Evolutionary conservation across 2,329 filamentous ascomycete species (phyloP).

Genomic region (Microsporum audouinii): DNA sequence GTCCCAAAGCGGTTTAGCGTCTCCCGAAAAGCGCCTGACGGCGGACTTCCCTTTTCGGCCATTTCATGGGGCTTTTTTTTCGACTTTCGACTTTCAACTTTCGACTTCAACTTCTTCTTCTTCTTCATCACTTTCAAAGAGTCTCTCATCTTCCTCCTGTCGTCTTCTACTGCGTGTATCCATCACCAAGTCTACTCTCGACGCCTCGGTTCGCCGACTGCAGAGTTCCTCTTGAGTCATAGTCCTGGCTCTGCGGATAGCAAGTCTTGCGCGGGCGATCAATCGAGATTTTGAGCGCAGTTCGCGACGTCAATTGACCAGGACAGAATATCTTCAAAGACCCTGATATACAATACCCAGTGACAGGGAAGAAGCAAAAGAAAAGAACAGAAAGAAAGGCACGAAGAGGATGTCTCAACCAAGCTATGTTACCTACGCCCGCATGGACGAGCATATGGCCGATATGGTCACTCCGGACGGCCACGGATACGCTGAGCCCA

Average conservation of each 20-base stretch:
- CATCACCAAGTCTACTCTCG: not conserved
- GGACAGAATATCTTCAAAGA: not conserved
- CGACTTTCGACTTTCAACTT: not conserved
- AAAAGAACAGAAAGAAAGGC: not conserved
- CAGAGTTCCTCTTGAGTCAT: not conserved
- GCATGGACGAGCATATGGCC: not conserved
- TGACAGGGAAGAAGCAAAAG: not conserved
- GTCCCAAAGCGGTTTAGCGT: constrained; percentile 12
- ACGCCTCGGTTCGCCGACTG: not conserved
- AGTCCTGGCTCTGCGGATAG: not conserved
- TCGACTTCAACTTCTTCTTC: constrained; percentile 2
- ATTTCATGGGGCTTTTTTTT: constrained; percentile 6
- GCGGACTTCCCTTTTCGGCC: constrained; percentile 3
- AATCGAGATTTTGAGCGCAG: not conserved
- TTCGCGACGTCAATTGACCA: not conserved
- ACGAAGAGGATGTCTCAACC: not conserved
- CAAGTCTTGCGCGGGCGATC: not conserved
- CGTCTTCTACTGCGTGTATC: not conserved
- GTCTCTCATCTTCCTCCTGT: not conserved
- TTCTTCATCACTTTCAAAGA: too few species aligned
- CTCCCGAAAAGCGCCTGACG: not conserved
- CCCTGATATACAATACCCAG: not conserved
- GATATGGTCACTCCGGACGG: constrained; percentile 4
- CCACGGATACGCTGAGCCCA: constrained; percentile 5
- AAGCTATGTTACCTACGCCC: not conserved